These are phyloP conservation scores for Claviceps spartinae DNA, from an alignment of 2,329 filamentous ascomycete genomes.

Conservation along the genomic window DNA sequence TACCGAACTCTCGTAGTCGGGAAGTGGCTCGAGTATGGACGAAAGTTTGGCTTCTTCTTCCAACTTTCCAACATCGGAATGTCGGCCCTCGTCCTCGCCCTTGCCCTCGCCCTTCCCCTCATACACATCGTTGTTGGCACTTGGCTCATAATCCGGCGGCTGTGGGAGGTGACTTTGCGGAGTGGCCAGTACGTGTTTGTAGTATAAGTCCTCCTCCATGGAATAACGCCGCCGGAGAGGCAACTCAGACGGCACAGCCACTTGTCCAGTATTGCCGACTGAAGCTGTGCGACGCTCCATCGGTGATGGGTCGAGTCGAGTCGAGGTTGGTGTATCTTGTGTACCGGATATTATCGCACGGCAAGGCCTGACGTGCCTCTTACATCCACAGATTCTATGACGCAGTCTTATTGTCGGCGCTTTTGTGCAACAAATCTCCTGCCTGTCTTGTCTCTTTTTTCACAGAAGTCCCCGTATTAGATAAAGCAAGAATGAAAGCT, in stretches of 20 bases:
- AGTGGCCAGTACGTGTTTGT: conserved; percentile 36
- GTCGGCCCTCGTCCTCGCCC: neutral
- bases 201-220: conserved; percentile 41
- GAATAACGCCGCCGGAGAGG: conserved; percentile 33
- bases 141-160: conserved; percentile 31
- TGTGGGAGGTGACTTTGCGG: conserved; percentile 29
- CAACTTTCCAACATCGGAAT: conserved; percentile 5
- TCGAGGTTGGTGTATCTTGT: neutral
- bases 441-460: too few relatives aligned
- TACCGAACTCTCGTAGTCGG: conserved; percentile 44
- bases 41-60: conserved; percentile 26
- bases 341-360: neutral
- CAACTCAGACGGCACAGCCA: conserved; percentile 17
- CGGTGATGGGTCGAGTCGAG: conserved; percentile 9
- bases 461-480: too few relatives aligned
- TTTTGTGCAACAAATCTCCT: too few relatives aligned
- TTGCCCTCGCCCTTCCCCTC: conserved; percentile 1
- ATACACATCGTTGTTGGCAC: conserved; percentile 3
- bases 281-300: conserved; percentile 20
- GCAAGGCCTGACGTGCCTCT: neutral
- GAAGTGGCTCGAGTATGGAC: conserved; percentile 22
- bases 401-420: too few relatives aligned
- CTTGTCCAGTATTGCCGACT: conserved; percentile 21
- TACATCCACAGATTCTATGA: too few relatives aligned
- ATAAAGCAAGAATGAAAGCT: too few relatives aligned